A percentile compares a stretch with the other conserved stretches of the same genome.
These are phyloP conservation scores for Pyrrhoderma noxium DNA, from an alignment of 1,284 basidiomycete genomes.

Conservation along the genomic window DNA sequence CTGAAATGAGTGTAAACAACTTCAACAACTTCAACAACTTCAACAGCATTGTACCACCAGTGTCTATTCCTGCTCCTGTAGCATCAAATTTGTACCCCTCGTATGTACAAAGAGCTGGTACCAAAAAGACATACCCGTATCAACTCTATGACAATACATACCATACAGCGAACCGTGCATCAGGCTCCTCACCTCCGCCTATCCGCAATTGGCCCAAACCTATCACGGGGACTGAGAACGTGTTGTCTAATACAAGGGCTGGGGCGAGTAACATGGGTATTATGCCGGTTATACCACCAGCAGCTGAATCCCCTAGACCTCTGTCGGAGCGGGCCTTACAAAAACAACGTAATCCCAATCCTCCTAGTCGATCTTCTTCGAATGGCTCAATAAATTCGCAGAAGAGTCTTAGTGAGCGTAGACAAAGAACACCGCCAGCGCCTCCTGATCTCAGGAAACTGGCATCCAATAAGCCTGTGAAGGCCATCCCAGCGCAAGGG, in stretches of 20 bases:
- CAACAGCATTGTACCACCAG: no score
- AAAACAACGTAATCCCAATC: constrained; percentile 7
- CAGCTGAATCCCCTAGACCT: constrained; percentile 6
- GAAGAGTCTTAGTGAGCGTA: not conserved
- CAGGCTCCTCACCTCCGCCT: constrained; percentile 34
- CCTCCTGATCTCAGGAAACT: constrained; percentile 5
- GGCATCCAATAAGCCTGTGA: not conserved
- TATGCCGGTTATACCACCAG: no score
- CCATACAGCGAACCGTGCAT: constrained; percentile 15
- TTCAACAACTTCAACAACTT: no score
- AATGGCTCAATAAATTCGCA: constrained; percentile 7
- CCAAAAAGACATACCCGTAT: constrained; percentile 14
- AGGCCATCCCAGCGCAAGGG: not conserved
- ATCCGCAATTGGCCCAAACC: constrained; percentile 50
- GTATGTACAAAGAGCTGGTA: constrained; percentile 21
- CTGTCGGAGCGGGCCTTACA: constrained; percentile 10
- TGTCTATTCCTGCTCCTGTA: no score
- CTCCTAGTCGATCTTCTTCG: constrained; percentile 1
- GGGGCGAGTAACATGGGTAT: not conserved
- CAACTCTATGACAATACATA: not conserved
- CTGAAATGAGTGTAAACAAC: no score
- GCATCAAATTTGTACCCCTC: constrained; percentile 23
- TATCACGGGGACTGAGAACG: constrained; percentile 7
- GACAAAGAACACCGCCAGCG: not conserved
- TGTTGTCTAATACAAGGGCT: constrained; percentile 11